Evolutionary conservation across 2,329 filamentous ascomycete species (phyloP), one percentile per base, ranked within the genome.

Genomic region (Xylariomycetidae sp.): DNA sequence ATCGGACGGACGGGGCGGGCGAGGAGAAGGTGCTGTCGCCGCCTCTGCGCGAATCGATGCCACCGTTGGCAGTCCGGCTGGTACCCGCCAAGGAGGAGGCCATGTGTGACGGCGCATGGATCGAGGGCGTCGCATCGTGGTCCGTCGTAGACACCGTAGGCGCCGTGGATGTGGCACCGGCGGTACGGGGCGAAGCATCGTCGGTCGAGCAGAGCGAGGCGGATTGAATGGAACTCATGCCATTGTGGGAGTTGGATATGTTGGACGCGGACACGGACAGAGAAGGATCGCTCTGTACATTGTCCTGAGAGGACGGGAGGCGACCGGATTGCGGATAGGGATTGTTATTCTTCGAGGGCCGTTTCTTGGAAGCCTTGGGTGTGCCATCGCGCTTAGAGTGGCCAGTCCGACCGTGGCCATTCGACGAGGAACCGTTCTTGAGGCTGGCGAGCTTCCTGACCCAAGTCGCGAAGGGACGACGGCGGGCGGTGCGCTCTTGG

Each of bases 391-490:
- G 59, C 47, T 70, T 72, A 22, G 48, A 44, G 28, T 57, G 51
- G 39, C 51, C 60, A 43, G 55, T 60, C 51, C 54, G 59, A 37
- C 50, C 60, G 47, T 53, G 39, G 25, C 69, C 69, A 39, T 77
- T 71, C 43, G 74, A 83, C 42, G 74, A 83, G 4, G 79, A 80
- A 35, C 67, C 71, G 35, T 55, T 59, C 60, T 94, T 95, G 63
- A 95, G 82, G 58, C 82, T 90, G 41, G 88, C 81, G 37, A 96
- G 76, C 54, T 89, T 89, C 70, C 89, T 94, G 69, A 98, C 87
- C 84, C 90, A 93, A 47, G 81, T 85, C 29, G 89, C 77, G 57
- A 96, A 96, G 16, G 89, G 90, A 44, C 85, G 79, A 49, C 88
- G 82, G 46, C 87, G 83, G 49, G 74, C 75, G 53, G 63, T 47